phyloP scores from a whole-genome alignment of 805 yeast genomes.

The Barnettozyma populi region DNA sequence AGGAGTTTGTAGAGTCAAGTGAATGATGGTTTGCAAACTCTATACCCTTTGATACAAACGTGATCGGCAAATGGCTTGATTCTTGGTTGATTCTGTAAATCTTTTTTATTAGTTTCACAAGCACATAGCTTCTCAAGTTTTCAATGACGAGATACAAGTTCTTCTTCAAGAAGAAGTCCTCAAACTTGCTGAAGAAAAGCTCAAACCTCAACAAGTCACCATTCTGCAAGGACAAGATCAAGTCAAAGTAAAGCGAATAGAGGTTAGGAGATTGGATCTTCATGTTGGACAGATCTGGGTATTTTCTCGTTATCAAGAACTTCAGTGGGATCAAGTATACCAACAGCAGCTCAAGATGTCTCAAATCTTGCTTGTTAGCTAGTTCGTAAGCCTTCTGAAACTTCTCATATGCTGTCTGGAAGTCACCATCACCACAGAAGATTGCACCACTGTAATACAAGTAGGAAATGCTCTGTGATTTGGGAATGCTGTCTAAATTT shows the following conservation, averaged over 20 bases:
- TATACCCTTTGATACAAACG: constrained; percentile 39
- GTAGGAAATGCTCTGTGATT: constrained; percentile 52
- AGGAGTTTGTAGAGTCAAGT: constrained; percentile 13
- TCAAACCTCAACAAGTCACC: constrained; percentile 60
- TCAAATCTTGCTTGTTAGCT: constrained; percentile 10
- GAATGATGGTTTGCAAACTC: constrained; percentile 27
- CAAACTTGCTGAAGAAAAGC: constrained; percentile 36
- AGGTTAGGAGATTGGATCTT: constrained; percentile 35
- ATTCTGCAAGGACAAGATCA: constrained; percentile 26
- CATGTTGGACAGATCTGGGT: constrained; percentile 42
- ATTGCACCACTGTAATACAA: constrained; percentile 66
- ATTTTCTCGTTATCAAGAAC: constrained; percentile 40
- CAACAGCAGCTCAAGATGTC: constrained; percentile 38
- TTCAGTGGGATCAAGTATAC: constrained; percentile 59
- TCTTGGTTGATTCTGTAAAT: constrained; percentile 22
- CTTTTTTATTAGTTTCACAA: constrained; percentile 44
- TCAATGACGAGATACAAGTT: constrained; percentile 58
- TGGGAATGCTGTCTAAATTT: constrained; percentile 35
- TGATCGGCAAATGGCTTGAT: constrained; percentile 31
- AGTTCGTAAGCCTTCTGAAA: constrained; percentile 41
- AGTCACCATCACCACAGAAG: constrained; percentile 60
- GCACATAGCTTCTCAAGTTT: constrained; percentile 44
- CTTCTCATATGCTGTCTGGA: constrained; percentile 42
- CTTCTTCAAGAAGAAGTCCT: constrained; percentile 46
- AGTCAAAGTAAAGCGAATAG: constrained; percentile 35